Evolutionary conservation across 306 rosid genomes (phyloP).

Genomic region (Rubus idaeus): DNA sequence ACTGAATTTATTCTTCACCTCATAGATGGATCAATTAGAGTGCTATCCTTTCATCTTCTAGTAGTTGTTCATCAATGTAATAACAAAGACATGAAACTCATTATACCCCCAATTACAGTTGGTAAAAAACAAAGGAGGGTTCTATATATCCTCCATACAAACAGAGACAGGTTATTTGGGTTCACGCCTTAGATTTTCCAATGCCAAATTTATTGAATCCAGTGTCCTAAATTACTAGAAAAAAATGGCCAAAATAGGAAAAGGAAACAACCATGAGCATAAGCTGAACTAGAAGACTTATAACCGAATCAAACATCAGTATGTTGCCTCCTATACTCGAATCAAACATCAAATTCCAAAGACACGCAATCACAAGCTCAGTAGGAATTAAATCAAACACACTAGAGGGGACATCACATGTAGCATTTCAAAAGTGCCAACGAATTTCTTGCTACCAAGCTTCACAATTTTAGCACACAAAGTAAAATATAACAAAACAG

Average conservation of each 20-base stretch:
- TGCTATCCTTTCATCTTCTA: not conserved
- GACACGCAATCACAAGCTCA: slow-evolving; percentile 13
- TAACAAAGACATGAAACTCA: slow-evolving; percentile 1
- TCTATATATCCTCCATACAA: not conserved
- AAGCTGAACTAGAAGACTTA: not conserved
- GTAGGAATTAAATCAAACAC: slow-evolving; percentile 11
- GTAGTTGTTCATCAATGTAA: not conserved
- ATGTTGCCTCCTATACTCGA: not conserved
- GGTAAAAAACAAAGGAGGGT: not conserved
- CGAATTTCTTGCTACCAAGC: too few species aligned
- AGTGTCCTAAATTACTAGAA: too few species aligned
- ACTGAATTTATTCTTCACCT: not conserved
- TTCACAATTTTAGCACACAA: not conserved
- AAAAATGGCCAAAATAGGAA: too few species aligned
- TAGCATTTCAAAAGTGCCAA: not conserved
- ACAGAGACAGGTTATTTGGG: too few species aligned
- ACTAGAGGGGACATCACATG: slow-evolving; percentile 20
- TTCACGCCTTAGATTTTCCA: too few species aligned
- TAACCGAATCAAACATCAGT: not conserved
- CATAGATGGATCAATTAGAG: not conserved
- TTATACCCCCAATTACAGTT: not conserved
- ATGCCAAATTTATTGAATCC: too few species aligned
- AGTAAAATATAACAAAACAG: not conserved
- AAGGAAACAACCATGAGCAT: too few species aligned
- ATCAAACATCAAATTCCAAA: slow-evolving; percentile 18